Evolutionary conservation across 1,139 yeast species (phyloP).

Genomic region (Lodderomyces margitis): DNA sequence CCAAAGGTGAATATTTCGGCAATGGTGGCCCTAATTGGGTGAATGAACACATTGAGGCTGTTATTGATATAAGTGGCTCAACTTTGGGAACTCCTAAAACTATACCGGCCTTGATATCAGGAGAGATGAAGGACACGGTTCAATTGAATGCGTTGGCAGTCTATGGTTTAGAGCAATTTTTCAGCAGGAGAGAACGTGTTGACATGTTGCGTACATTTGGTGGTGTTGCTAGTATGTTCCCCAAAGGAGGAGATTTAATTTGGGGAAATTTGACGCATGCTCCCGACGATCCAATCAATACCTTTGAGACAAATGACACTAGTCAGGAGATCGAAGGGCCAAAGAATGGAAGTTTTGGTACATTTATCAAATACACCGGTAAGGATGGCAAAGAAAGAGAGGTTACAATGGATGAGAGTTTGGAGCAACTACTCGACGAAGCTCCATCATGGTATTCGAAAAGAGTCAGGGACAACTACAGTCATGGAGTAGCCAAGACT

Average conservation of each 20-base stretch:
- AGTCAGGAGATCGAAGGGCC: slow-evolving; percentile 16
- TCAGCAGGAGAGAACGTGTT: slow-evolving; percentile 83
- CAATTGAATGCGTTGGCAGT: slow-evolving; percentile 91
- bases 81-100: slow-evolving; percentile 92
- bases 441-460: slow-evolving; percentile 76
- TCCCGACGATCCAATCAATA: slow-evolving; percentile 58
- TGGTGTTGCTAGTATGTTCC: slow-evolving; percentile 92
- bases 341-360: slow-evolving; percentile 59
- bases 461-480: slow-evolving; percentile 67
- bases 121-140: slow-evolving; percentile 97
- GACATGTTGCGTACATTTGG: slow-evolving; percentile 87
- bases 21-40: slow-evolving; percentile 91
- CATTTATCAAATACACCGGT: slow-evolving; percentile 62
- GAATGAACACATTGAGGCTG: slow-evolving; percentile 73
- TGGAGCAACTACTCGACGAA: slow-evolving; percentile 60
- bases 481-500: slow-evolving; percentile 71
- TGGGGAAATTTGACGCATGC: slow-evolving; percentile 74
- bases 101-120: slow-evolving; percentile 84
- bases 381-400: slow-evolving; percentile 28
- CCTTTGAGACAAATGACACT: slow-evolving; percentile 21
- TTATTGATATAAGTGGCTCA: slow-evolving; percentile 85
- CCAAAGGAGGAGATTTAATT: slow-evolving; percentile 86
- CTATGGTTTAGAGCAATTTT: slow-evolving; percentile 90
- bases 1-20: slow-evolving; percentile 71
- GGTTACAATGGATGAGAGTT: slow-evolving; percentile 62